Conservation (phyloP, 2,329 filamentous ascomycete species). For the Calonectria leucothoes region DNA sequence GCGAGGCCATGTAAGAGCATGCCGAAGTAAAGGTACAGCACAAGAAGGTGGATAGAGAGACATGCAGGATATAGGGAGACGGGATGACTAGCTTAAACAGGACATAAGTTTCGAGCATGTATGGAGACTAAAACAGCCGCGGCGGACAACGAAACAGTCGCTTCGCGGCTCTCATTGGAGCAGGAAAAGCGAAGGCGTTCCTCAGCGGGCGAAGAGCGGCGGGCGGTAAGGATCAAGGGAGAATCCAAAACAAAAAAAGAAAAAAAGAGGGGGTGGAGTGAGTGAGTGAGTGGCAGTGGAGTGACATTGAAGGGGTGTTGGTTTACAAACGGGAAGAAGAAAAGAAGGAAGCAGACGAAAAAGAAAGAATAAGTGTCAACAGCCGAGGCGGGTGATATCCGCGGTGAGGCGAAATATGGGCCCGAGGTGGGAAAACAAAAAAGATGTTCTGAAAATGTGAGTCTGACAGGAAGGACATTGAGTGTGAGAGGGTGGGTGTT, state of each 20-base stretch:
- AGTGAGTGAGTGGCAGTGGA: not conserved
- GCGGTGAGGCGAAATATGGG: constrained; percentile 19
- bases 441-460: not conserved
- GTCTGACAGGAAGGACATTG: constrained; percentile 19
- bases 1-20: constrained; percentile 18
- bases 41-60: not conserved
- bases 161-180: constrained; percentile 17
- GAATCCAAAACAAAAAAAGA: not conserved
- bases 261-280: too few species aligned
- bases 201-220: constrained; percentile 14
- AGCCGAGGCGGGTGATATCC: constrained; percentile 9
- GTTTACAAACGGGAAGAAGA: not conserved
- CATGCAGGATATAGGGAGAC: constrained; percentile 1
- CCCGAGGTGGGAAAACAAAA: not conserved
- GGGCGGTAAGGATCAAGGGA: constrained; percentile 12
- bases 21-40: constrained; percentile 11
- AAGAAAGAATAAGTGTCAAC: not conserved
- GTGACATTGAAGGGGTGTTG: not conserved
- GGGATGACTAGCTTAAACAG: constrained; percentile 33
- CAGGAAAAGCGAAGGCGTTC: constrained; percentile 8
- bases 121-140: constrained; percentile 30
- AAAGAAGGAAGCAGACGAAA: too few species aligned
- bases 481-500: not conserved
- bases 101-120: constrained; percentile 34
- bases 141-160: constrained; percentile 20